phyloP scores from a whole-genome alignment of 2,329 filamentous ascomycete genomes.

The Hypoxylon sp. region DNA sequence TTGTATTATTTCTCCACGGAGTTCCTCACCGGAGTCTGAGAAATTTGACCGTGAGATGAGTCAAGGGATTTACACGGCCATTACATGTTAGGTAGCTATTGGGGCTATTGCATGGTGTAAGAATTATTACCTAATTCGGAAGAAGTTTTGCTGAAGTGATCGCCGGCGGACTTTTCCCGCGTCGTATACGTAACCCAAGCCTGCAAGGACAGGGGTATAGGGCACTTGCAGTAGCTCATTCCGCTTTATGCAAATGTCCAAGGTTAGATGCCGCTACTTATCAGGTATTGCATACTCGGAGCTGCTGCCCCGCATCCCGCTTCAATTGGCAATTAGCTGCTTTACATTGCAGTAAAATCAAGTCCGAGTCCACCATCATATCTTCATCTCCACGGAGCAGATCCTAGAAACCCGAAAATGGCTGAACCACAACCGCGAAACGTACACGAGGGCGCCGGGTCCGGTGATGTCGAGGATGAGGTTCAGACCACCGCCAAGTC shows the following conservation, averaged over 20 bases:
- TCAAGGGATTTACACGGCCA: slow-evolving; percentile 12
- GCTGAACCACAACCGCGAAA: slow-evolving; percentile 70
- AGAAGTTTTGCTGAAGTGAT: slow-evolving; percentile 6
- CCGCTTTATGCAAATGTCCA: background rate
- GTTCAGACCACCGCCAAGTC: slow-evolving; percentile 66
- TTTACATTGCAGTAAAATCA: slow-evolving; percentile 2
- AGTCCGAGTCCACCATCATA: background rate
- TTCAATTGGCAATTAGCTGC: slow-evolving; percentile 1
- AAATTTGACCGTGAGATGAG: slow-evolving; percentile 27
- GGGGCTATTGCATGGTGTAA: too few relatives aligned
- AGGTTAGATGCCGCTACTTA: background rate
- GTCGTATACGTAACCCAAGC: background rate
- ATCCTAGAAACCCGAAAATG: slow-evolving; percentile 59
- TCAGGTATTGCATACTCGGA: background rate
- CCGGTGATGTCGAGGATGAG: slow-evolving; percentile 70
- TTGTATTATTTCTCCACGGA: too few relatives aligned
- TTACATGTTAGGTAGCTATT: too few relatives aligned
- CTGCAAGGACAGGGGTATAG: background rate
- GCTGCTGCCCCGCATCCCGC: slow-evolving; percentile 12
- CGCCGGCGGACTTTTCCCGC: background rate
- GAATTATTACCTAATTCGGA: slow-evolving; percentile 29
- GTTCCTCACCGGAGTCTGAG: too few relatives aligned
- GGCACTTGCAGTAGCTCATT: slow-evolving; percentile 13
- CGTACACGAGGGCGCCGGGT: slow-evolving; percentile 70
- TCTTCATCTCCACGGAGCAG: background rate